Evolutionary conservation across 805 yeast genomes (phyloP).

Genomic region (Kluyveromyces wickerhamii): DNA sequence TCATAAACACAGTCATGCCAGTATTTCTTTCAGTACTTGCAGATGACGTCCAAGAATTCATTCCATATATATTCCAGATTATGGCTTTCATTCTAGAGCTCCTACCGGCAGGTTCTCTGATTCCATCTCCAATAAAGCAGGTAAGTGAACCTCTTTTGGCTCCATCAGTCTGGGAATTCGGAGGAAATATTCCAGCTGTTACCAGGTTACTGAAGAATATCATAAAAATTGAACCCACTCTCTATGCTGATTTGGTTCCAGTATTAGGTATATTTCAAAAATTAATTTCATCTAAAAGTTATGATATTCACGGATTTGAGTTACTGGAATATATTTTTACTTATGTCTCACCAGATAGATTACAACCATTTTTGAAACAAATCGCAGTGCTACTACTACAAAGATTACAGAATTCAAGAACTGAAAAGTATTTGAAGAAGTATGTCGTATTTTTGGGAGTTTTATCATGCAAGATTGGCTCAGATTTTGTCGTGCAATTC

Average conservation of each 20-base stretch:
- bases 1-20: constrained; percentile 50
- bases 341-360: constrained; percentile 40
- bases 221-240: constrained; percentile 31
- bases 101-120: constrained; percentile 37
- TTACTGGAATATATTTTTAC: constrained; percentile 62
- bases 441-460: constrained; percentile 57
- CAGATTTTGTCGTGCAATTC: constrained; percentile 51
- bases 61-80: constrained; percentile 90
- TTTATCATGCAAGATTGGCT: constrained; percentile 39
- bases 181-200: constrained; percentile 91
- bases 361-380: constrained; percentile 55
- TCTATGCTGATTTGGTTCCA: constrained; percentile 53
- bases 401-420: constrained; percentile 70
- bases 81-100: constrained; percentile 67
- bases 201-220: constrained; percentile 71
- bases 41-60: constrained; percentile 86
- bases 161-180: constrained; percentile 88
- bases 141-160: constrained; percentile 76
- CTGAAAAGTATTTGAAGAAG: constrained; percentile 71
- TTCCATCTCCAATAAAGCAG: constrained; percentile 60
- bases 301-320: constrained; percentile 81
- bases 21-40: constrained; percentile 58
- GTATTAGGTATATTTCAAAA: constrained; percentile 95
- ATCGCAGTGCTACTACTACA: constrained; percentile 71
- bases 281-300: constrained; percentile 72